phyloP scores from a whole-genome alignment of 805 yeast species.

The Candida tammaniensis region DNA sequence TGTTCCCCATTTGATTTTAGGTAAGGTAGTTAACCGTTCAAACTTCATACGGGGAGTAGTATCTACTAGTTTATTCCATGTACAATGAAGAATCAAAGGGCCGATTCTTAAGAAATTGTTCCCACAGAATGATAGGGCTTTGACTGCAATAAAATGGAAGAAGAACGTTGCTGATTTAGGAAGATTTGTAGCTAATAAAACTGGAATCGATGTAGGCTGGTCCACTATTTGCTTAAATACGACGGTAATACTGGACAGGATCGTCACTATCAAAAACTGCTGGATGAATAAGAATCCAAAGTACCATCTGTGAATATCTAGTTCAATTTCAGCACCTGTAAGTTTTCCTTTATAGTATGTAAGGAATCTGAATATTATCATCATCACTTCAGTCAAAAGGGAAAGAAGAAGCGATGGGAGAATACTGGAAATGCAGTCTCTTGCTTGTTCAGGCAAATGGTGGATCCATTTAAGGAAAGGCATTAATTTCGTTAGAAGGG shows the following conservation, averaged over 20 bases:
- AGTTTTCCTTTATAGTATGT: constrained; percentile 55
- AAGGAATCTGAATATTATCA: constrained; percentile 53
- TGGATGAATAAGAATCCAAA: constrained; percentile 79
- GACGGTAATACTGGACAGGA: constrained; percentile 73
- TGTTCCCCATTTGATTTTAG: constrained; percentile 71
- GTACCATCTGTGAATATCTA: constrained; percentile 74
- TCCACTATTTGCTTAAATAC: constrained; percentile 59
- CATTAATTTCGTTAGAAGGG: constrained; percentile 56
- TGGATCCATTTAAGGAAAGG: constrained; percentile 61
- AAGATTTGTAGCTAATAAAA: constrained; percentile 68
- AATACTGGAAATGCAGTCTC: constrained; percentile 56
- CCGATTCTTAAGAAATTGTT: constrained; percentile 61
- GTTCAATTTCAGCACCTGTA: constrained; percentile 61
- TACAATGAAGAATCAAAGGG: constrained; percentile 41
- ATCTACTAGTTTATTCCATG: constrained; percentile 38
- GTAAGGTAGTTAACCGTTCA: constrained; percentile 40
- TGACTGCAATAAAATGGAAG: constrained; percentile 69
- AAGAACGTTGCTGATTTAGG: constrained; percentile 88
- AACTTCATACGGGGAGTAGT: constrained; percentile 62
- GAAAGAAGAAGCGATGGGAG: constrained; percentile 68
- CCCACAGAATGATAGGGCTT: constrained; percentile 76
- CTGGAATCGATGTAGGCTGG: constrained; percentile 71
- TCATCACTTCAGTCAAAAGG: constrained; percentile 59
- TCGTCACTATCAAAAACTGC: constrained; percentile 77
- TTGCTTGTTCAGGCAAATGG: constrained; percentile 49